A percentile compares a stretch with the other conserved stretches of the same genome.
phyloP scores from a whole-genome alignment of 163 green algal species.

The Prototheca cutis region DNA sequence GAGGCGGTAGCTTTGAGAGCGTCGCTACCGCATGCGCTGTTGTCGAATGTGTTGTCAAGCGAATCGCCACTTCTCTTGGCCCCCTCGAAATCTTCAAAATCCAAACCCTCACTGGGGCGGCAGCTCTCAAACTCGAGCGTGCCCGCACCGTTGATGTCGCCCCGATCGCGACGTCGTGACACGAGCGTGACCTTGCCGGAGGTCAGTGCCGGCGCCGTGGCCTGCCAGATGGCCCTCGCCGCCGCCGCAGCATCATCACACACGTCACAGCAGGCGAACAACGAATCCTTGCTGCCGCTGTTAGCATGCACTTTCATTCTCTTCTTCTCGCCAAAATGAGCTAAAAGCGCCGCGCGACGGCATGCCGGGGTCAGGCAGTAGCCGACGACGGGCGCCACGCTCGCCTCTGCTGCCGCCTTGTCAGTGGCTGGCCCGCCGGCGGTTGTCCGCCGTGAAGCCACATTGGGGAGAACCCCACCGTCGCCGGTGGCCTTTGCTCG shows the following conservation, averaged over 20 bases:
- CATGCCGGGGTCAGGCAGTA: conserved; percentile 21
- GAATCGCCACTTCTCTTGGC: too few species aligned
- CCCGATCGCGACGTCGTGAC: background rate
- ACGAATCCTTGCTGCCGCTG: background rate
- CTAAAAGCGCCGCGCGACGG: conserved; percentile 23
- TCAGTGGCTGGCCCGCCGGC: too few species aligned
- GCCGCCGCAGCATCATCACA: conserved; percentile 8
- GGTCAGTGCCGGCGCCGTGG: background rate
- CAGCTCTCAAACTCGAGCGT: conserved; percentile 13
- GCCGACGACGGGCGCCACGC: conserved; percentile 19
- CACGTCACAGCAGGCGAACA: conserved; percentile 19
- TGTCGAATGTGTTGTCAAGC: too few species aligned
- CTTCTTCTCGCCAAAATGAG: conserved; percentile 35
- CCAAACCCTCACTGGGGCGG: conserved; percentile 10
- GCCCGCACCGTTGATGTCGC: background rate
- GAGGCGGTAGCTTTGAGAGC: too few species aligned
- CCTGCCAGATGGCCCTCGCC: background rate
- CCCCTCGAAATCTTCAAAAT: conserved; percentile 8
- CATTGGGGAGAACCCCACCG: too few species aligned
- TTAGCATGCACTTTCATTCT: too few species aligned
- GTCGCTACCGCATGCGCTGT: too few species aligned
- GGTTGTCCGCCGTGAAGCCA: too few species aligned
- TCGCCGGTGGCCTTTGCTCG: conserved; percentile 39
- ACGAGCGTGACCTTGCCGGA: background rate
- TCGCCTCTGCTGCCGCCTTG: too few species aligned